Base-by-base conservation (phyloP, 2,329 filamentous ascomycete species). In the Fusarium compactum region DNA sequence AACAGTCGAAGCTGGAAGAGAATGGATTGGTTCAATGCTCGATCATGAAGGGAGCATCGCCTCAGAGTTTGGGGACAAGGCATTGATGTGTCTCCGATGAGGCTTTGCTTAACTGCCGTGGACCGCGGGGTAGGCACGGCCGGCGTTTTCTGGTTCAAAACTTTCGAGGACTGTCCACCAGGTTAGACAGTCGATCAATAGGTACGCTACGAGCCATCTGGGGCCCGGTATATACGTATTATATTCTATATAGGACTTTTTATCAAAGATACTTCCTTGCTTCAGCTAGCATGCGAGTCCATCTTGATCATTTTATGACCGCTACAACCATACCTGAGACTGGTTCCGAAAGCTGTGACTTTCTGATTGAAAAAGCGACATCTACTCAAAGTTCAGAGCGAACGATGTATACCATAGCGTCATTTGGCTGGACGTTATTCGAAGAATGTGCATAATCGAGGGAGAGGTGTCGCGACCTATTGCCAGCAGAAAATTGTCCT, bases 21-120 rank as follows among this genome's bases (percentile, higher is more conserved):
- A 87, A 48, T 98, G 95, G 94, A 85, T 98, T 62, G 89, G 90
- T 12, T 85, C 85, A 9, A 92, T 98, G 87, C 82, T 97, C 48
- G 81, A 85, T 47, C 86, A 89, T 67, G 93, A 97, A 78, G 92
- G 92, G 2, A 95, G 88, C 67, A 84, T 97, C 12, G 81, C 86
- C 18, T 79, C 82, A 54, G 81, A 88, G 15, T 98, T 98, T 83
- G 95, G 95, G 3, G 91, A 94, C 58, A 88, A 95, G 74, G 90
- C 94, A 6, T 78, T 95, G 60, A 87, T 97, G 81, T 97, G 95
- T 80, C 80, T 97, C 50, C 83, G 84, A 70, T 91, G 73, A 82
- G 50, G 48, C 30, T 22, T n/a, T 34, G n/a, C 24, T 16, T 25
- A 20, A 27, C 14, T 53, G n/a, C 24, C 50, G 38, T 29, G 18